Conservation (phyloP, 2,329 filamentous ascomycete genomes). For the Cercospora sp. region DNA sequence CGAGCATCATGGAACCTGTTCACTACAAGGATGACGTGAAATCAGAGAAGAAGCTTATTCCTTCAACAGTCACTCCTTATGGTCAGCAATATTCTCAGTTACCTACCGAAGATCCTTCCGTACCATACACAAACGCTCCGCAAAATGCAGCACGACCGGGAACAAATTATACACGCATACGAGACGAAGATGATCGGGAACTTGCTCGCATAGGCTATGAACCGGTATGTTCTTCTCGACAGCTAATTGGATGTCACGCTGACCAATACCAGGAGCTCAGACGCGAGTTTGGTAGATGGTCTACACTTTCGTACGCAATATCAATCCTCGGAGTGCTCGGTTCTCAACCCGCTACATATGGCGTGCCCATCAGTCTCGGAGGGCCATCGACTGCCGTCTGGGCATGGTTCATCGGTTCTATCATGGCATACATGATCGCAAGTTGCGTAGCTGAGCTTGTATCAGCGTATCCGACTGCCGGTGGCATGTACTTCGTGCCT, state of each 20-base stretch:
- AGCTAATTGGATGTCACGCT: background rate
- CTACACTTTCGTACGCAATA: conserved; percentile 66
- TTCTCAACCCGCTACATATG: conserved; percentile 66
- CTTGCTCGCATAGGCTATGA: conserved; percentile 64
- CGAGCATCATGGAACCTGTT: conserved; percentile 21
- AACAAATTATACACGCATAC: conserved; percentile 18
- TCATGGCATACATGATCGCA: conserved; percentile 65
- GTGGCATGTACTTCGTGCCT: conserved; percentile 69
- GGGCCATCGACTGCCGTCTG: conserved; percentile 66
- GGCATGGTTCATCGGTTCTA: conserved; percentile 65
- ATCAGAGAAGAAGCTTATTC: conserved; percentile 17
- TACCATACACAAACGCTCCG: background rate
- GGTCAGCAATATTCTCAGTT: background rate
- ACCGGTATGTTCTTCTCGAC: conserved; percentile 49
- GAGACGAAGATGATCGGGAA: conserved; percentile 60
- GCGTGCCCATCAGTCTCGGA: conserved; percentile 58
- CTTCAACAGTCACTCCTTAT: conserved; percentile 7
- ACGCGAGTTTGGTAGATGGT: conserved; percentile 67
- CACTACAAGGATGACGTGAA: conserved; percentile 7
- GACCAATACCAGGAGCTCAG: conserved; percentile 54
- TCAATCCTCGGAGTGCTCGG: conserved; percentile 65
- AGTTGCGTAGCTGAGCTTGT: conserved; percentile 67
- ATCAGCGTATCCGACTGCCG: conserved; percentile 66
- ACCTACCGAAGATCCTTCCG: background rate
- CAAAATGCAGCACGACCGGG: background rate